These are phyloP conservation scores for Plasmodium ovale DNA, from an alignment of 169 alveolate genomes.

Conservation along the genomic window DNA sequence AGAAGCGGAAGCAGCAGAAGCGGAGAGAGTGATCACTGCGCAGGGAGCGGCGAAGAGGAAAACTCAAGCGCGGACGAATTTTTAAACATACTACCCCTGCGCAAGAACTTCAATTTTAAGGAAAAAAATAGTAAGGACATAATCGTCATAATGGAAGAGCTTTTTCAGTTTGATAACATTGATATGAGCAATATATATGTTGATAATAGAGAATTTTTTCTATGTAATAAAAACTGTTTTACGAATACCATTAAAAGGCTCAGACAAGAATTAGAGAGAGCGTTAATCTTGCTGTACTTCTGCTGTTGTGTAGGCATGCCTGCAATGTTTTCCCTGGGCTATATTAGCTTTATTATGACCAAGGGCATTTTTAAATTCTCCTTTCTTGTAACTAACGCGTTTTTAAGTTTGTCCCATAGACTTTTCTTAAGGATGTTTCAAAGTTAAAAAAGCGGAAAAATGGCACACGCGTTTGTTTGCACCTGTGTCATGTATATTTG, in stretches of 20 bases:
- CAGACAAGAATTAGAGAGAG: conserved; percentile 40
- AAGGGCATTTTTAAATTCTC: conserved; percentile 71
- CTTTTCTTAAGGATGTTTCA: conserved; percentile 34
- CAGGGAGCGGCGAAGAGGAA: neutral
- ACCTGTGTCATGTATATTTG: neutral
- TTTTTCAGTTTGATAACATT: conserved; percentile 67
- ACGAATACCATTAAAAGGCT: conserved; percentile 64
- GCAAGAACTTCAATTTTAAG: conserved; percentile 49
- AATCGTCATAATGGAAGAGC: conserved; percentile 50
- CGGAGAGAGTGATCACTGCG: neutral
- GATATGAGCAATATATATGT: conserved; percentile 44
- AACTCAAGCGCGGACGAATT: neutral
- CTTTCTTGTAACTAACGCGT: conserved; percentile 26
- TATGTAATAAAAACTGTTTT: conserved; percentile 71
- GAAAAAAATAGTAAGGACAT: conserved; percentile 60
- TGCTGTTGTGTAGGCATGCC: conserved; percentile 77
- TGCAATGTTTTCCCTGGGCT: conserved; percentile 64
- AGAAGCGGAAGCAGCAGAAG: neutral
- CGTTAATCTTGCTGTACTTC: conserved; percentile 38
- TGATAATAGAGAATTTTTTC: conserved; percentile 33
- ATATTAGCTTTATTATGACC: conserved; percentile 61
- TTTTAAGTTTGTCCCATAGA: conserved; percentile 36
- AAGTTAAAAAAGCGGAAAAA: neutral
- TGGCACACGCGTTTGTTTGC: neutral
- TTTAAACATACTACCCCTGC: conserved; percentile 53